Evolutionary conservation across 1,284 basidiomycete species (phyloP), one percentile per base, ranked within the genome.

Genomic region (Inonotus obliquus): DNA sequence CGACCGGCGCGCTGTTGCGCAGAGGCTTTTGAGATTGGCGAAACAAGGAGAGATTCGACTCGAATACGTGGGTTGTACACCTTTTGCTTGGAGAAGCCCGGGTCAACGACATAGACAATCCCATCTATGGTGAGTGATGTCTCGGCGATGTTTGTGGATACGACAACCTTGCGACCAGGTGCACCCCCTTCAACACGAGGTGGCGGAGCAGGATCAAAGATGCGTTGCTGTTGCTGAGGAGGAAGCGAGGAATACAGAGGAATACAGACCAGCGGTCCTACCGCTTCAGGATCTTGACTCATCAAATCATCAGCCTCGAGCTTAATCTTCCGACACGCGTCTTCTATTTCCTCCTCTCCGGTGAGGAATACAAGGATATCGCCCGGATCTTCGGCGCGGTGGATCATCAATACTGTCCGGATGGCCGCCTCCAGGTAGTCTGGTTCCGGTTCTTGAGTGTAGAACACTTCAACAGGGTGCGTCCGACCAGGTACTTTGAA

Each of bases 391-490:
- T 99, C 96, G 0, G 93, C 94, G 65, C 96, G 88, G 72, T 99
- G 96, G 53, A 99, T 98, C 91, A 96, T 97, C 60, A 98, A 80
- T 29, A 98, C 96, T 0, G 96, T 98, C 35, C 96, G 86, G 66
- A 99, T 96, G 0, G 97, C 95, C 0, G 96, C 95, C 72, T 99
- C 96, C 39, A 98, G 90, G 68, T 98, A 99, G 74, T 99, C 96
- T 2, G 90, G 90, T 70, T 98, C 94, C 0, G 96, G 96, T 66
- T 96, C 92, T 68, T 95, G 92, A 0, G 95, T 97, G 76, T 98
- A 98, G 77, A 96, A 98, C 9, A 92, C 86, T 74, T 98, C 96
- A 58, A 99, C 96, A 1, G 94, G 94, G 77, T 98, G 96, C 7
- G 94, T 96, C 48, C 96, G 86, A 37, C 97, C 97, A 1, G 95